Base-by-base conservation (phyloP, 148 eudicot genomes). In the Suaeda aralocaspica region DNA sequence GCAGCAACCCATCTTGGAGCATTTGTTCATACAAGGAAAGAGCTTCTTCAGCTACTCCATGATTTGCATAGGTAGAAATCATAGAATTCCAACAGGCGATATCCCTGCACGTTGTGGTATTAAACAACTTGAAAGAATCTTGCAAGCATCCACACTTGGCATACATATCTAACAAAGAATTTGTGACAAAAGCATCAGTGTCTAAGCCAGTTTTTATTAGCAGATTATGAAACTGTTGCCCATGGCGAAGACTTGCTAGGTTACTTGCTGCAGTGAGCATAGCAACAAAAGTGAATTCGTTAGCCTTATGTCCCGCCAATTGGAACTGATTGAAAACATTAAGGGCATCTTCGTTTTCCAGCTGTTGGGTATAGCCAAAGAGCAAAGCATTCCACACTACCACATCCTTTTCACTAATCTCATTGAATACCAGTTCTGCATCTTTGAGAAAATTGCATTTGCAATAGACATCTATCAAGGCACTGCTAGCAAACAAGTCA, bases 371-470 rank as follows among this genome's bases (percentile, higher is more conserved):
- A 76, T 85, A 87, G 30, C 91, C 91, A 66, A 68, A 85, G 66
- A 89, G 53, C 91, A 87, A 84, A 67, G 91, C 82, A 77, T 87
- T 89, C 91, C 89, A 89, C 18, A 85, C 84, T 24, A 87, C 96
- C 28, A 82, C 72, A 77, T 89, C 89, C 65, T 82, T 89, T 21
- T 79, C 83, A 59, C 50, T 61, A 61, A 85, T 79, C 79, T 85
- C 96, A 51, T 78, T 83, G 72, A 87, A 89, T 22, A 79, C 78
- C 62, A 77, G 79, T 62, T 86, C 79, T 64, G 89, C 96, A 61
- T 89, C 91, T 51, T 53, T 41, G 46, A 77, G 70, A 51, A 60
- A 75, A 56, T 84, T 81, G 67, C 85, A 85, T 67, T 87, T 89
- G 64, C 88, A 80, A 76, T 89, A 89, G 57, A 84, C 91, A 65